A percentile compares a stretch with the other conserved stretches of the same genome.
These are phyloP conservation scores for Exophiala sp. DNA, from an alignment of 2,329 filamentous ascomycete genomes.

Conservation along the genomic window DNA sequence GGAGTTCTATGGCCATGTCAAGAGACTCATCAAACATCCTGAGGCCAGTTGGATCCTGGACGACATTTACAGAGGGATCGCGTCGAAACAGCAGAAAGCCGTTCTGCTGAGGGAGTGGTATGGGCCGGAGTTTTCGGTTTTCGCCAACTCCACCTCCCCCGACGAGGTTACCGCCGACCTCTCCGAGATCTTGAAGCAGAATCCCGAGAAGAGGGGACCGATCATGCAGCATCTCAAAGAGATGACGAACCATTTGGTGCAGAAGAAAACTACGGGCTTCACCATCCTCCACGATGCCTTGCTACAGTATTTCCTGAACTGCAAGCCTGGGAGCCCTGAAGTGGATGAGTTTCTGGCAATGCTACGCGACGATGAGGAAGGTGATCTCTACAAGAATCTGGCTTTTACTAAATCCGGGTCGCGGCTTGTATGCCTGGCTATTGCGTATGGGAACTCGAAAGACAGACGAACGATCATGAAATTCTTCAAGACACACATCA, in stretches of 20 bases:
- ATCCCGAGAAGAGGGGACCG: conserved; percentile 77
- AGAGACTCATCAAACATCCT: conserved; percentile 88
- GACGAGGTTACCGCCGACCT: conserved; percentile 55
- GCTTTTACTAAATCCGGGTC: conserved; percentile 90
- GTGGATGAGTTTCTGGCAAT: conserved; percentile 82
- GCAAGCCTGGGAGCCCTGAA: conserved; percentile 70
- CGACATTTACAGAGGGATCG: conserved; percentile 86
- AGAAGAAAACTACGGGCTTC: conserved; percentile 95
- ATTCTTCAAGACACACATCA: conserved; percentile 82
- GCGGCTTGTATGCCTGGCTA: conserved; percentile 69
- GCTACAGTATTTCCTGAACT: conserved; percentile 88
- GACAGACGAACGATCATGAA: conserved; percentile 84
- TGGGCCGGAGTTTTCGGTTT: conserved; percentile 82
- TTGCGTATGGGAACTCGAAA: conserved; percentile 84
- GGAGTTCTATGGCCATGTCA: conserved; percentile 91
- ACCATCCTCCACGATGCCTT: conserved; percentile 98
- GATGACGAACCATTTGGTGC: conserved; percentile 84
- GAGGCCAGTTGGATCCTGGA: conserved; percentile 98
- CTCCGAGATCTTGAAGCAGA: conserved; percentile 63
- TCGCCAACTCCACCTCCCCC: conserved; percentile 50
- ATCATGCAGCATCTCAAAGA: conserved; percentile 81
- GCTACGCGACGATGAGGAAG: conserved; percentile 84
- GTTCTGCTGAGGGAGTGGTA: conserved; percentile 91
- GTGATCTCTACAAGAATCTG: conserved; percentile 88
- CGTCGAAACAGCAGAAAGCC: conserved; percentile 78